phyloP scores from a whole-genome alignment of 179 eudicot genomes.

The Carnegiea gigantea region DNA sequence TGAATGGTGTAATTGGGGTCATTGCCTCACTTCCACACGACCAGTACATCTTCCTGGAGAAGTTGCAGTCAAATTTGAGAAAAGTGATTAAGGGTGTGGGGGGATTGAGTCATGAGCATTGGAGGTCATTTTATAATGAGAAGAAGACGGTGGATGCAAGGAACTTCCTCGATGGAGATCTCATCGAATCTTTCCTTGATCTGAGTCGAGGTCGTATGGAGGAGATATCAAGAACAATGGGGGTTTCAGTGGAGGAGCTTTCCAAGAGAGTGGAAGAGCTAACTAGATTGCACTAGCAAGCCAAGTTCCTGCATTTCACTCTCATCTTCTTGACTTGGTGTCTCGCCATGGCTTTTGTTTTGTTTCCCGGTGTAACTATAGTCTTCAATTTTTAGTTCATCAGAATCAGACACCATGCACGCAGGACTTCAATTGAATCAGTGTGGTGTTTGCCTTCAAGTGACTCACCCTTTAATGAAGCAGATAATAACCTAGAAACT shows the following conservation, averaged over 20 bases:
- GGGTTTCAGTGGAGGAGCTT: slow-evolving; percentile 81
- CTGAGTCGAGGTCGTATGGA: slow-evolving; percentile 83
- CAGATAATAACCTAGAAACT: background rate
- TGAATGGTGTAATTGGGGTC: slow-evolving; percentile 92
- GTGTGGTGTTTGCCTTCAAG: background rate
- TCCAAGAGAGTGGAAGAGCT: slow-evolving; percentile 94
- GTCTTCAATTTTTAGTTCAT: background rate
- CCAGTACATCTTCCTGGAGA: slow-evolving; percentile 77
- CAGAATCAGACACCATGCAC: background rate
- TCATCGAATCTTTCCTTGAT: slow-evolving; percentile 93
- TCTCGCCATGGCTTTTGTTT: background rate
- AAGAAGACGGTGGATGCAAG: slow-evolving; percentile 90
- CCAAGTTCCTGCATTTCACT: background rate
- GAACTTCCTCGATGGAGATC: slow-evolving; percentile 89
- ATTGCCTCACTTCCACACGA: slow-evolving; percentile 92
- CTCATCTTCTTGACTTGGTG: background rate
- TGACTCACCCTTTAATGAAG: background rate
- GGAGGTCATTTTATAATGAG: slow-evolving; percentile 91
- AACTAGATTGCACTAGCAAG: slow-evolving; percentile 67
- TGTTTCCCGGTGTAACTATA: background rate
- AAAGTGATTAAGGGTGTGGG: slow-evolving; percentile 96
- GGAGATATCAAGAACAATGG: slow-evolving; percentile 76
- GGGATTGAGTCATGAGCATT: slow-evolving; percentile 95
- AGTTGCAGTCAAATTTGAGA: slow-evolving; percentile 76
- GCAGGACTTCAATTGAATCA: background rate